Evolutionary conservation across 352 stramenopile species (phyloP).

Genomic region (Phytophthora tentaculata): DNA sequence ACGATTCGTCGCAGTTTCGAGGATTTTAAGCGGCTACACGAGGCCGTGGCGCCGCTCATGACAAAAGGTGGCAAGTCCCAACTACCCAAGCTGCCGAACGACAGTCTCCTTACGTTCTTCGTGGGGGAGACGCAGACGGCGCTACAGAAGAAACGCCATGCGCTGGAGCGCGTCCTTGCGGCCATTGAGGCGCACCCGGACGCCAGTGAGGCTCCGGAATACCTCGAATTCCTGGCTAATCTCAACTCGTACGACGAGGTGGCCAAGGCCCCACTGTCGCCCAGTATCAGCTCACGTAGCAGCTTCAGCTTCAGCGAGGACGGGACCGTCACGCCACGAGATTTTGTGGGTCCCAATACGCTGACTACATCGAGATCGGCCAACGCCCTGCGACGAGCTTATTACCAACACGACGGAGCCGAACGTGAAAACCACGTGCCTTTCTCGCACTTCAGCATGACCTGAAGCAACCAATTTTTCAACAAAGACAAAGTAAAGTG

Average conservation of each 20-base stretch:
- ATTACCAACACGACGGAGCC: conserved; percentile 34
- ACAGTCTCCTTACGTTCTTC: conserved; percentile 78
- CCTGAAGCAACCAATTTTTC: conserved; percentile 26
- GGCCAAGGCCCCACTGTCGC: conserved; percentile 33
- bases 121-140: conserved; percentile 73
- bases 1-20: conserved; percentile 72
- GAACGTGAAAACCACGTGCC: conserved; percentile 48
- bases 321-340: conserved; percentile 29
- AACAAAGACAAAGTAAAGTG: conserved; percentile 1
- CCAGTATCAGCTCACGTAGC: conserved; percentile 34
- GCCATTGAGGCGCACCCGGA: conserved; percentile 62
- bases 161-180: conserved; percentile 53
- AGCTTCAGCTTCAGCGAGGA: conserved; percentile 47
- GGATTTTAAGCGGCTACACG: conserved; percentile 80
- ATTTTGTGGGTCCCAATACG: conserved; percentile 25
- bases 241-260: conserved; percentile 63
- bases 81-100: conserved; percentile 54
- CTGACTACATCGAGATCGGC: conserved; percentile 41
- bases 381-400: conserved; percentile 40
- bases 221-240: conserved; percentile 70
- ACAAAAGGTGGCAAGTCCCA: conserved; percentile 53
- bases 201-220: conserved; percentile 72
- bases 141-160: conserved; percentile 67
- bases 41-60: conserved; percentile 61
- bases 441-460: conserved; percentile 65